Conservation (phyloP, 331 rosid genomes). For the Rhamnella rubrinervis region DNA sequence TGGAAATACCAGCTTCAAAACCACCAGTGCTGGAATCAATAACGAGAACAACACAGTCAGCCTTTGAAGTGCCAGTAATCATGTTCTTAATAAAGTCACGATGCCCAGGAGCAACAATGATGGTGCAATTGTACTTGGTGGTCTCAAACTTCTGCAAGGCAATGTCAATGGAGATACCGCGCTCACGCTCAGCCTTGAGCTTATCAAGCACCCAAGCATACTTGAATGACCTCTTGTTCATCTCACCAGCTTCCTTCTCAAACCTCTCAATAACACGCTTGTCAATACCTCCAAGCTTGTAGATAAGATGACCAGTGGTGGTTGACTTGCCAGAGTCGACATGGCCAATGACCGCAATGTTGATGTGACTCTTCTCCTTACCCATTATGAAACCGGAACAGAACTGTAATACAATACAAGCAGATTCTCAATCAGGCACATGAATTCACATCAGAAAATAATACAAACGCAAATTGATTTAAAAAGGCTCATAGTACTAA, state of each 20-base stretch:
- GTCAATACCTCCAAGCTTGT: constrained; percentile 42
- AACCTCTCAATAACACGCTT: constrained; percentile 39
- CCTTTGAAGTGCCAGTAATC: too few species aligned
- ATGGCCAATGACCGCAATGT: too few species aligned
- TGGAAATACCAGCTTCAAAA: constrained; percentile 49
- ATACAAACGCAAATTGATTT: background rate
- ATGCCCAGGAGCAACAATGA: too few species aligned
- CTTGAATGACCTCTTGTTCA: too few species aligned
- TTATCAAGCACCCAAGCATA: too few species aligned
- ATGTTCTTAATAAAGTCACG: background rate
- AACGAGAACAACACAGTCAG: too few species aligned
- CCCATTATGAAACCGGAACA: too few species aligned
- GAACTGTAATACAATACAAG: too few species aligned
- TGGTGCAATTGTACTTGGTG: constrained; percentile 25
- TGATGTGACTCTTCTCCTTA: too few species aligned
- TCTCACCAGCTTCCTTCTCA: constrained; percentile 25
- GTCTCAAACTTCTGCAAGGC: constrained; percentile 23
- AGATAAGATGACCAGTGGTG: constrained; percentile 19
- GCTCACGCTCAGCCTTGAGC: constrained; percentile 40
- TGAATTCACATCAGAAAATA: background rate
- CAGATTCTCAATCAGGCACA: too few species aligned
- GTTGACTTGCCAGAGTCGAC: constrained; percentile 29
- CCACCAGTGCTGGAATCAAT: constrained; percentile 19
- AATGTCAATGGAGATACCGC: constrained; percentile 42
- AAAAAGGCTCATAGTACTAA: too few species aligned